These are phyloP conservation scores for Epicoccum nigrum DNA, from an alignment of 2,329 filamentous ascomycete species.

Conservation along the genomic window DNA sequence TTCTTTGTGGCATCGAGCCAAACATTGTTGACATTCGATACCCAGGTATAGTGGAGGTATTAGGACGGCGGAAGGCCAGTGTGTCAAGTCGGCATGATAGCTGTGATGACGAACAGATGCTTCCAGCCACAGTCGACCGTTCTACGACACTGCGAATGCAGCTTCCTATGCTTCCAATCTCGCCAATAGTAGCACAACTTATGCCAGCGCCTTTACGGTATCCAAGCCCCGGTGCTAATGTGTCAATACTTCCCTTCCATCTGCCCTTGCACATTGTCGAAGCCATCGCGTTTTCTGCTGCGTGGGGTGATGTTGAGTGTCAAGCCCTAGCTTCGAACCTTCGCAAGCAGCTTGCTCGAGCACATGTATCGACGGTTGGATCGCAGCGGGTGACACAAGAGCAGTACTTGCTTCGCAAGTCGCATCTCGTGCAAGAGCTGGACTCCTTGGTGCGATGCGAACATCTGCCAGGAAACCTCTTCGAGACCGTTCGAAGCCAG, in stretches of 20 bases:
- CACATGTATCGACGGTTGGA: neutral
- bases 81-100: neutral
- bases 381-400: neutral
- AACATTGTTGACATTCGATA: slow-evolving; percentile 1
- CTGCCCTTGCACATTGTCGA: neutral
- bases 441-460: neutral
- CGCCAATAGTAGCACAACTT: too few relatives aligned
- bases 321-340: neutral
- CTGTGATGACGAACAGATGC: neutral
- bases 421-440: slow-evolving; percentile 2
- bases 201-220: too few relatives aligned
- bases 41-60: neutral
- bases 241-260: too few relatives aligned
- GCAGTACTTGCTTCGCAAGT: neutral
- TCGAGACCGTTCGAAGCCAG: neutral
- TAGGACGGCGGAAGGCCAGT: neutral
- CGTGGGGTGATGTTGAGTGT: neutral
- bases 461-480: neutral
- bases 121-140: neutral
- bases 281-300: neutral
- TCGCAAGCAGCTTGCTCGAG: neutral
- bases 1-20: slow-evolving; percentile 2
- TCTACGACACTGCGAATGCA: neutral
- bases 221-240: too few relatives aligned
- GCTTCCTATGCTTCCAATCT: neutral